Evolutionary conservation across 495 filamentous ascomycete genomes (phyloP).

Genomic region (Podospora pseudocomata): DNA sequence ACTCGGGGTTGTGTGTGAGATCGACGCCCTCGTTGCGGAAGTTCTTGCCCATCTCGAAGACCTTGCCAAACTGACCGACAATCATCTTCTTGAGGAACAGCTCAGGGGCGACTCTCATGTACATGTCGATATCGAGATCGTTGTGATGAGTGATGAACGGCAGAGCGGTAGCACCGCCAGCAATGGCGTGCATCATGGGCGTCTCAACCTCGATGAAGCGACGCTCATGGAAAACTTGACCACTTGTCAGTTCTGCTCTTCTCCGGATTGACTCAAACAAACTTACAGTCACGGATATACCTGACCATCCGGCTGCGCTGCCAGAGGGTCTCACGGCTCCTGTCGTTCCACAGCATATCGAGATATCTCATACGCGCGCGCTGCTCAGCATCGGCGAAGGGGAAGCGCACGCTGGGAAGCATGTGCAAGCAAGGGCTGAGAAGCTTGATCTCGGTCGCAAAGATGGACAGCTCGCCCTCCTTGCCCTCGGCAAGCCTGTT

Average conservation of each 20-base stretch:
- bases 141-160: constrained; percentile 95
- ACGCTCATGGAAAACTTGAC: constrained; percentile 63
- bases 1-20: constrained; percentile 93
- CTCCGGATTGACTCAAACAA: background rate
- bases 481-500: constrained; percentile 61
- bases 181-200: constrained; percentile 94
- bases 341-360: constrained; percentile 93
- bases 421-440: constrained; percentile 91
- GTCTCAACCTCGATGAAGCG: constrained; percentile 96
- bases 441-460: constrained; percentile 78
- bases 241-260: constrained; percentile 4
- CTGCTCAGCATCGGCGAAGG: constrained; percentile 92
- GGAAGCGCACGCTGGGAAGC: constrained; percentile 86
- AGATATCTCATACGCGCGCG: constrained; percentile 84
- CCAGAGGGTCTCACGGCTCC: constrained; percentile 71
- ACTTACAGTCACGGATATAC: constrained; percentile 67
- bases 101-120: constrained; percentile 86
- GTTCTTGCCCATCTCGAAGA: constrained; percentile 90
- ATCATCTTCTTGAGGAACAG: constrained; percentile 92
- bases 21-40: constrained; percentile 97
- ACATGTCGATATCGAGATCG: constrained; percentile 87
- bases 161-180: constrained; percentile 92
- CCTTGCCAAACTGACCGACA: constrained; percentile 72
- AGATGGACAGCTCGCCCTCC: constrained; percentile 89
- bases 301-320: constrained; percentile 79